A percentile compares a stretch with the other conserved stretches of the same genome.
phyloP scores from a whole-genome alignment of 2,329 filamentous ascomycete genomes.

The Epicoccum sorghinum region DNA sequence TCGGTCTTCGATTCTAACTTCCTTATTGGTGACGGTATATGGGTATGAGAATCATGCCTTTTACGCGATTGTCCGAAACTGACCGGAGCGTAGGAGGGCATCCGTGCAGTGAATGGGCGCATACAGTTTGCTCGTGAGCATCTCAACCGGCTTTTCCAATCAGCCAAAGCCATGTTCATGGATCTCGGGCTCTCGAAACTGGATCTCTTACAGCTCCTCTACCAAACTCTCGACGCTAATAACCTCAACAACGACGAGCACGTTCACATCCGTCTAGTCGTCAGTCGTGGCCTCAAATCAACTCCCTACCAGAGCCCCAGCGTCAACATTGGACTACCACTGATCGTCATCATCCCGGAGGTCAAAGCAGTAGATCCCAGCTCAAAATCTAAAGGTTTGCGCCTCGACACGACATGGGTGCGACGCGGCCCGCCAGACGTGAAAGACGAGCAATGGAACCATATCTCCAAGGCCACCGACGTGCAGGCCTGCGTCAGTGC shows the following conservation, averaged over 20 bases:
- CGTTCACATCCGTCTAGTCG: slow-evolving; percentile 1
- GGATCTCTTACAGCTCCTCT: neutral
- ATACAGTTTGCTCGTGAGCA: slow-evolving; percentile 3
- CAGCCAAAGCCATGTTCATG: slow-evolving; percentile 5
- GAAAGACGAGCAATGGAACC: slow-evolving; percentile 4
- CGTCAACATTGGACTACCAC: slow-evolving; percentile 2
- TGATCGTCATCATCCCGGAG: slow-evolving; percentile 5
- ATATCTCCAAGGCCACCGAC: slow-evolving; percentile 2
- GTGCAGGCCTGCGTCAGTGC: slow-evolving; percentile 3
- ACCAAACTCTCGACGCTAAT: neutral
- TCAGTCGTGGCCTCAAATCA: neutral
- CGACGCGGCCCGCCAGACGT: neutral
- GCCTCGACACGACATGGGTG: slow-evolving; percentile 1
- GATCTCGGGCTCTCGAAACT: neutral
- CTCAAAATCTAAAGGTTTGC: neutral
- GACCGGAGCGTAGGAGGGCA: neutral
- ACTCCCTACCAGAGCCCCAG: slow-evolving; percentile 1
- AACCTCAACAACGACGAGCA: neutral
- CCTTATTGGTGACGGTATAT: slow-evolving; percentile 1
- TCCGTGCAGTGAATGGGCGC: neutral
- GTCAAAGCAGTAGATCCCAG: neutral
- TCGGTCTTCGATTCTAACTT: slow-evolving; percentile 3
- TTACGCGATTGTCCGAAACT: neutral
- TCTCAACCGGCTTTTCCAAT: slow-evolving; percentile 3
- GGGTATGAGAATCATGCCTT: neutral